Percentiles rank a stretch among this genome's conserved stretches.
phyloP scores from a whole-genome alignment of 2,329 filamentous ascomycete genomes.

The Uncinocarpus reesii region DNA sequence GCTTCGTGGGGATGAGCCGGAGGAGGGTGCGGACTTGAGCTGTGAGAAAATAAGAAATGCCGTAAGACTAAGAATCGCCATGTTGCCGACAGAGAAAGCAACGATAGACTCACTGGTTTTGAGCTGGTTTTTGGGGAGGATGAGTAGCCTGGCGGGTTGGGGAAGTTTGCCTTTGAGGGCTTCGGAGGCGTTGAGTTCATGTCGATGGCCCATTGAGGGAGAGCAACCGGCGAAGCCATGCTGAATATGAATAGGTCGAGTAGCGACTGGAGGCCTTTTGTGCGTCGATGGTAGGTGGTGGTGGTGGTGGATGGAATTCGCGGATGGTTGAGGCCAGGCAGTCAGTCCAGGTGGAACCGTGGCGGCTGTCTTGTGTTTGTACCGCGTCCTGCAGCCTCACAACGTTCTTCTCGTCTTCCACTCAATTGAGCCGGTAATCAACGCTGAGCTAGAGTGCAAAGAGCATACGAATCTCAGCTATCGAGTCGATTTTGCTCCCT shows the following conservation, averaged over 20 bases:
- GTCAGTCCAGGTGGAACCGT: too few relatives aligned
- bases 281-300: too few relatives aligned
- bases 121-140: constrained; percentile 31
- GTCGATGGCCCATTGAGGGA: constrained; percentile 67
- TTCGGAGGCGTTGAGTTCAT: constrained; percentile 59
- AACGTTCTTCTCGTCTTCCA: not conserved
- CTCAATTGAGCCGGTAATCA: not conserved
- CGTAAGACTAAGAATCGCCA: not conserved
- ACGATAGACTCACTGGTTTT: constrained; percentile 45
- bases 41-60: too few relatives aligned
- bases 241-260: too few relatives aligned
- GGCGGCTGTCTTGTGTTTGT: too few relatives aligned
- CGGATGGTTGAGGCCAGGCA: too few relatives aligned
- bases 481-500: not conserved
- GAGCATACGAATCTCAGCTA: not conserved
- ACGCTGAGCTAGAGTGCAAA: not conserved
- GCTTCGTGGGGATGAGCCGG: constrained; percentile 43
- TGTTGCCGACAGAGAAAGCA: not conserved
- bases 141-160: constrained; percentile 80
- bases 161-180: constrained; percentile 56
- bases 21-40: constrained; percentile 41
- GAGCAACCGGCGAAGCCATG: constrained; percentile 24
- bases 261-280: too few relatives aligned
- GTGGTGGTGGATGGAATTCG: too few relatives aligned
- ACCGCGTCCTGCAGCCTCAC: too few relatives aligned